Conservation (phyloP, 129 eudicot genomes). For the Glebionis coronaria region DNA sequence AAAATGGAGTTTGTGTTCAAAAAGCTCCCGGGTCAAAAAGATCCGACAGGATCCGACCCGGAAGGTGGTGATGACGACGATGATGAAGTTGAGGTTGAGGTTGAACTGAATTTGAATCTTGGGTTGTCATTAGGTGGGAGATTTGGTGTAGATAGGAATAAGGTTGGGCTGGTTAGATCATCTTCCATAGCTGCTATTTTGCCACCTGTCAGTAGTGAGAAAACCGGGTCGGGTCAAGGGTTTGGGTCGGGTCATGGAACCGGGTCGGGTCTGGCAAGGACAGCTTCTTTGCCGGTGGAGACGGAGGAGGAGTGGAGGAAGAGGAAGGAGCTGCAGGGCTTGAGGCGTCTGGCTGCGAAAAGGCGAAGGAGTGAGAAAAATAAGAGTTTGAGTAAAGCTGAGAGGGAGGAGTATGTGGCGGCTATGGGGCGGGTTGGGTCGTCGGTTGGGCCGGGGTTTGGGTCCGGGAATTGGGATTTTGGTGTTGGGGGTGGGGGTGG, state of each 20-base stretch:
- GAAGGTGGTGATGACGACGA: constrained; percentile 35
- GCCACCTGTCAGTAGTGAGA: constrained; percentile 50
- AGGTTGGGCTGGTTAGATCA: constrained; percentile 45
- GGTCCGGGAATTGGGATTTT: constrained; percentile 41
- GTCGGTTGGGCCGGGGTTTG: constrained; percentile 31
- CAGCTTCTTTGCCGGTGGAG: constrained; percentile 88
- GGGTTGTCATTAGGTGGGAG: constrained; percentile 92
- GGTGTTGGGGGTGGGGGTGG: constrained; percentile 17
- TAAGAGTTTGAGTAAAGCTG: constrained; percentile 43
- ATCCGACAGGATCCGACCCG: constrained; percentile 39
- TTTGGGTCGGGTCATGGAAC: constrained; percentile 12
- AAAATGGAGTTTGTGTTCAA: background rate
- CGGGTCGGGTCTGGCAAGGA: constrained; percentile 41
- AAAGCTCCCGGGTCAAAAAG: constrained; percentile 38
- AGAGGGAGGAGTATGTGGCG: constrained; percentile 45
- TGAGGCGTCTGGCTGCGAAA: constrained; percentile 86
- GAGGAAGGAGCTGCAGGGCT: constrained; percentile 81
- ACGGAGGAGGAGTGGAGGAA: constrained; percentile 86
- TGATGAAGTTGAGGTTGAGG: too few species aligned
- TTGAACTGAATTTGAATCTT: constrained; percentile 57
- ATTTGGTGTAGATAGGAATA: constrained; percentile 80
- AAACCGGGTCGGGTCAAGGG: constrained; percentile 8
- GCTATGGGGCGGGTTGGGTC: constrained; percentile 46
- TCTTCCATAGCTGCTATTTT: constrained; percentile 68
- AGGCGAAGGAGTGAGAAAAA: constrained; percentile 77